These are phyloP conservation scores for Setaria italica DNA, from an alignment of 202 grass and related monocot genomes.

Conservation along the genomic window DNA sequence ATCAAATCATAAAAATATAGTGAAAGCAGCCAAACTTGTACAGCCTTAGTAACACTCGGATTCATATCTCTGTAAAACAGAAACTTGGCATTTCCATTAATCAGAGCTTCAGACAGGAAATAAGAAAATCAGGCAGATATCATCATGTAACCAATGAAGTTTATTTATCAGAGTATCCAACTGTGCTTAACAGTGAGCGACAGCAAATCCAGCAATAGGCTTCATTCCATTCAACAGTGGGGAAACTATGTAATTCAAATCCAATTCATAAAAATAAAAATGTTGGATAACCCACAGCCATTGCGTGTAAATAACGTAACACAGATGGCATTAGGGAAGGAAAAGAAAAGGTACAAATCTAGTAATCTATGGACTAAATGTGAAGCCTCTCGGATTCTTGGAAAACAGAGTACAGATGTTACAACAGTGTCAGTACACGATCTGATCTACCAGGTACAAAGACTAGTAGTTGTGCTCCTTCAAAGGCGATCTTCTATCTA, in stretches of 20 bases:
- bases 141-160: neutral
- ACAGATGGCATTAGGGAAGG: conserved; percentile 14
- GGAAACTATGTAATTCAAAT: conserved; percentile 24
- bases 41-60: neutral
- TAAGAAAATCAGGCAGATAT: neutral
- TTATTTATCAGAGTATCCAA: conserved; percentile 7
- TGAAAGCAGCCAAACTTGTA: neutral
- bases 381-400: conserved; percentile 1
- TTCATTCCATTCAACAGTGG: conserved; percentile 27
- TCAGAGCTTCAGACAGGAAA: neutral
- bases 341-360: neutral
- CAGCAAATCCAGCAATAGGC: neutral
- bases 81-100: neutral
- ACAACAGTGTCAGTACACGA: conserved; percentile 49
- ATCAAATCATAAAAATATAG: neutral
- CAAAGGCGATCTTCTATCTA: conserved; percentile 64
- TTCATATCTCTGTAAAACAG: neutral
- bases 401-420: conserved; percentile 33
- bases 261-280: conserved; percentile 9
- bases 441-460: conserved; percentile 44
- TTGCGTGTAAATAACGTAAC: conserved; percentile 48
- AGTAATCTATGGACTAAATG: neutral
- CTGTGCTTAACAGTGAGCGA: neutral
- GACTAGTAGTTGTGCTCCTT: conserved; percentile 74
- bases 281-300: conserved; percentile 26